phyloP scores from a whole-genome alignment of 352 stramenopile species.

The Hyaloperonospora arabidopsidis region DNA sequence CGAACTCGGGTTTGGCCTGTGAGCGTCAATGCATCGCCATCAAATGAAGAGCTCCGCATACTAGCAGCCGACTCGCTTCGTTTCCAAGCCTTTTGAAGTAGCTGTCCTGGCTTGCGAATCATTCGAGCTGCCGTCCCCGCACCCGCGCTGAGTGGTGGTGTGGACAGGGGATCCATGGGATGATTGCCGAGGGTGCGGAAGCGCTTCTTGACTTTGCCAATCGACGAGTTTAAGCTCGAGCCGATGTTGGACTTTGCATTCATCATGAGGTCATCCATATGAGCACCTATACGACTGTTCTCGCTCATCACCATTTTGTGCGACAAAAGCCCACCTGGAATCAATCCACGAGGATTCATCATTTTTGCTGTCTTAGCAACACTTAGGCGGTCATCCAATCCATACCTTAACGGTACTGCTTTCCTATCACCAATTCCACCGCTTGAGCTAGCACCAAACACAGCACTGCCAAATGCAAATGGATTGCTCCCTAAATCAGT shows the following conservation, averaged over 20 bases:
- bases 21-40: conserved; percentile 15
- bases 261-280: conserved; percentile 60
- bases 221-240: conserved; percentile 60
- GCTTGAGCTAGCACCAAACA: conserved; percentile 21
- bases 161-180: conserved; percentile 33
- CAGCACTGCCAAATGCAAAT: conserved; percentile 26
- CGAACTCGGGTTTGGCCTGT: conserved; percentile 15
- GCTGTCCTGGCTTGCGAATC: conserved; percentile 58
- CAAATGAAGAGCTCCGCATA: conserved; percentile 25
- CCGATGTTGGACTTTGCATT: conserved; percentile 68
- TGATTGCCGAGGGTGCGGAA: conserved; percentile 56
- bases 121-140: conserved; percentile 44
- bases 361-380: conserved; percentile 46
- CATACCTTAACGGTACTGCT: conserved; percentile 42
- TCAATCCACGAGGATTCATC: conserved; percentile 39
- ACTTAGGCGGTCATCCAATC: conserved; percentile 52
- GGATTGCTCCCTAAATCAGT: conserved; percentile 26
- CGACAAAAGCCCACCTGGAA: conserved; percentile 31
- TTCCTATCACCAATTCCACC: conserved; percentile 31
- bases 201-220: conserved; percentile 66
- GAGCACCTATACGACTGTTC: conserved; percentile 18
- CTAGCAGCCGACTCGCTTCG: conserved; percentile 20
- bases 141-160: conserved; percentile 20
- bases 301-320: conserved; percentile 23
- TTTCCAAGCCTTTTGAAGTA: conserved; percentile 61